phyloP scores from a whole-genome alignment of 140 eudicot species.

The Eryngium alpinum region DNA sequence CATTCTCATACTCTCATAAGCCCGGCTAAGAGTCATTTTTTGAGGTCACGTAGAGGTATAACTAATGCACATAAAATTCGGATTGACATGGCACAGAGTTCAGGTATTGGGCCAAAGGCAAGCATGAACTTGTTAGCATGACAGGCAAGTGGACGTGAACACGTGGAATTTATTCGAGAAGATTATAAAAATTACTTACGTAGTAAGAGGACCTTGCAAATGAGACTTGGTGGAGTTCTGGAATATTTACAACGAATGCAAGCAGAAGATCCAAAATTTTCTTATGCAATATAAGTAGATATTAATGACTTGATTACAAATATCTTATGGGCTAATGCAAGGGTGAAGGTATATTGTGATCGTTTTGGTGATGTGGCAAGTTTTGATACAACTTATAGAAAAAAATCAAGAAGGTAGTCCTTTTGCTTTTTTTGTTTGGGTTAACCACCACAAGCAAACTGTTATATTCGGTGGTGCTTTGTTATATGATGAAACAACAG shows the following conservation, averaged over 20 bases:
- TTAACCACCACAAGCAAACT: neutral
- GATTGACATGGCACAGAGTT: too few relatives aligned
- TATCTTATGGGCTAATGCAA: conserved; percentile 30
- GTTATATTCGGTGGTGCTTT: neutral
- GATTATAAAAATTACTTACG: neutral
- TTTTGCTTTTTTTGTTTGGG: neutral
- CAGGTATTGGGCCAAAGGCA: neutral
- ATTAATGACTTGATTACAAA: conserved; percentile 23
- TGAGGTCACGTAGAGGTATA: neutral
- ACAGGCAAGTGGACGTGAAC: neutral
- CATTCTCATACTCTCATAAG: neutral
- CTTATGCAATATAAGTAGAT: conserved; percentile 22
- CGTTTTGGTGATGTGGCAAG: conserved; percentile 27
- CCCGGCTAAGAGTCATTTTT: neutral
- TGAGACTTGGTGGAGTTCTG: too few relatives aligned
- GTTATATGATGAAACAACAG: neutral
- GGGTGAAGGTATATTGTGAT: conserved; percentile 21
- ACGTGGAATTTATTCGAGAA: neutral
- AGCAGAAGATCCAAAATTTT: conserved; percentile 24
- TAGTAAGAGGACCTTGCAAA: conserved; percentile 12
- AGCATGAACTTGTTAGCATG: neutral
- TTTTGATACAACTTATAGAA: conserved; percentile 29
- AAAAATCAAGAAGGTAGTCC: conserved; percentile 1
- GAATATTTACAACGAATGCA: too few relatives aligned
- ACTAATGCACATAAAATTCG: neutral